These are phyloP conservation scores for Dimocarpus longan DNA, from an alignment of 345 rosid species.

Conservation along the genomic window DNA sequence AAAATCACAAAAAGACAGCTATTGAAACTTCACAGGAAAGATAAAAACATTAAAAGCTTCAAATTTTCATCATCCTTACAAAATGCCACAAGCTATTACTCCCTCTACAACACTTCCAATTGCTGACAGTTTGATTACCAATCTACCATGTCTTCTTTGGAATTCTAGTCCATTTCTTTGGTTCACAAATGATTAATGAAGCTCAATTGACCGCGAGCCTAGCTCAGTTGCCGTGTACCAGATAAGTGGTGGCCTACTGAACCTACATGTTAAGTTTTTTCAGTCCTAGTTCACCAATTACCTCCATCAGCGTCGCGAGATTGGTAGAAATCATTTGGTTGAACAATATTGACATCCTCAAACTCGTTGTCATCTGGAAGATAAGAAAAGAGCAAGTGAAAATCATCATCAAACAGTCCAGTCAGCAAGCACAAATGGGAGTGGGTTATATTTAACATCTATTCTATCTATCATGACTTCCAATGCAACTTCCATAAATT, in stretches of 20 bases:
- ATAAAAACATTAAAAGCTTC: background rate
- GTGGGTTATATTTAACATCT: background rate
- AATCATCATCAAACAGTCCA: background rate
- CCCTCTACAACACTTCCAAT: background rate
- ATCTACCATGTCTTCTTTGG: background rate
- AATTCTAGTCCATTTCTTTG: background rate
- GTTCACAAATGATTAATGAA: background rate
- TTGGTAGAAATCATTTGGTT: conserved; percentile 62
- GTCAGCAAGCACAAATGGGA: background rate
- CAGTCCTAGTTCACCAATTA: conserved; percentile 42
- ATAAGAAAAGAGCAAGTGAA: background rate
- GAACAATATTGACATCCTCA: conserved; percentile 67
- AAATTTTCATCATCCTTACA: background rate
- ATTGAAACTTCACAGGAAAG: too few relatives aligned
- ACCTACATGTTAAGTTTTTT: background rate
- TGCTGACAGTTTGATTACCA: background rate
- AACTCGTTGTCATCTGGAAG: conserved; percentile 67
- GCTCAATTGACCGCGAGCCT: background rate
- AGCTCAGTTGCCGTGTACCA: background rate
- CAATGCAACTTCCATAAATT: background rate
- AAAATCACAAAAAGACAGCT: too few relatives aligned
- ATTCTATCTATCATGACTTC: background rate
- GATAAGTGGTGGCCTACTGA: background rate
- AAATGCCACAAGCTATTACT: background rate
- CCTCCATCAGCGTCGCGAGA: conserved; percentile 58